These are phyloP conservation scores for Flaveria floridana DNA, from an alignment of 140 eudicot genomes.

Conservation along the genomic window DNA sequence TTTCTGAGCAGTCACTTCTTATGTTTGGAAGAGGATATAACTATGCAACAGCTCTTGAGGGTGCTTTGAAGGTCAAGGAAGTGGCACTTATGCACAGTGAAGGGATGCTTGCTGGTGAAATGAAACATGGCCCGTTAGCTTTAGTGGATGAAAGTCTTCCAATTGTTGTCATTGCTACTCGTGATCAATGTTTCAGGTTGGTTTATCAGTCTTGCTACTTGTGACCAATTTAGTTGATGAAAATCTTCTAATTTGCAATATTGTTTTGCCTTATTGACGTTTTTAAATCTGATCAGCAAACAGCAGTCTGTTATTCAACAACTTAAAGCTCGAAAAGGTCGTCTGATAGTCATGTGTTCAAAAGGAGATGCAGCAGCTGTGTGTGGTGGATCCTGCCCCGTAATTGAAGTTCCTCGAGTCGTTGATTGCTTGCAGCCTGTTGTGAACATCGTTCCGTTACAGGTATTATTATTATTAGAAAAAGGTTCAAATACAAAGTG, in stretches of 20 bases:
- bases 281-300: slow-evolving; percentile 50
- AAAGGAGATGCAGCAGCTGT: slow-evolving; percentile 86
- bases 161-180: slow-evolving; percentile 87
- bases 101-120: slow-evolving; percentile 98
- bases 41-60: slow-evolving; percentile 90
- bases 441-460: slow-evolving; percentile 87
- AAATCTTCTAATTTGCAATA: background rate
- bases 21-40: slow-evolving; percentile 96
- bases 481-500: no score
- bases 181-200: slow-evolving; percentile 83
- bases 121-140: slow-evolving; percentile 95
- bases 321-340: slow-evolving; percentile 90
- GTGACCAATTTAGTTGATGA: no score
- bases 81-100: slow-evolving; percentile 96
- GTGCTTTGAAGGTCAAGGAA: slow-evolving; percentile 93
- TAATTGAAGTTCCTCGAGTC: slow-evolving; percentile 78
- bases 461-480: slow-evolving; percentile 42
- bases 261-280: slow-evolving; percentile 19
- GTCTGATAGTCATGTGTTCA: slow-evolving; percentile 81
- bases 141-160: slow-evolving; percentile 90
- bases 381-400: slow-evolving; percentile 64
- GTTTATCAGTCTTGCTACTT: background rate
- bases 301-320: slow-evolving; percentile 95
- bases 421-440: slow-evolving; percentile 97
- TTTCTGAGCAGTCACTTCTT: slow-evolving; percentile 85